Evolutionary conservation across 768 basidiomycete species (phyloP), one percentile per base, ranked within the genome.

Genomic region (Collybia nuda): DNA sequence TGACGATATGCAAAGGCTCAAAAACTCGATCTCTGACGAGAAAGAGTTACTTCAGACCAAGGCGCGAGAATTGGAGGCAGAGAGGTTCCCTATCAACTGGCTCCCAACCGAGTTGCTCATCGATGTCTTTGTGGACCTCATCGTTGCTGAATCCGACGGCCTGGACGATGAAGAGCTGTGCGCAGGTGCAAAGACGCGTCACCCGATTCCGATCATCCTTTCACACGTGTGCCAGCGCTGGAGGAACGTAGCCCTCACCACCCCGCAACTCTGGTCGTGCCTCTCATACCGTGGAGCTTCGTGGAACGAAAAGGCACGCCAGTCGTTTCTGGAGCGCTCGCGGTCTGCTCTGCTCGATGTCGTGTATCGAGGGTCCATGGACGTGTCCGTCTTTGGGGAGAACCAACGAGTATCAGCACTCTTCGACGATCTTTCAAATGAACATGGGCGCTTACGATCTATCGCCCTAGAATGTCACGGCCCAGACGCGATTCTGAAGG

Each of bases 161-260:
- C 63, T 67, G 35, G 57, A 64, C 45, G 56, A 55, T 48, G 28
- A 54, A 21, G 67, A 65, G 40, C 40, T 58, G 19, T 49, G 57
- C 42, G 63, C 61, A 44, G 7, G 11, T 7, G 28, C 26, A 23
- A 35, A 26, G 14, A 53, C 61, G 23, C 66, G 60, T 47, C 54
- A 68, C 52, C 56, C 62, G 32, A 63, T 72, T 12, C 67, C 76
- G 2, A 61, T 79, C 26, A 43, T 66, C 40, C 53, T 80, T 48
- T 79, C 78, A 0, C 79, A 80, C 48, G 76, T 80, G 23, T 81
- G 74, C 57, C 69, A 63, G 42, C 67, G 66, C 50, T 84, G 81
- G 81, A 75, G 81, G 14, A 58, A 56, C 23, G 62, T 80, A 23
- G 70, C 73, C 4, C 63, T 82, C 18, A 54, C 61, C 15, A 74